Evolutionary conservation across 805 yeast genomes (phyloP).

Genomic region (Saccharomyces paradoxus): DNA sequence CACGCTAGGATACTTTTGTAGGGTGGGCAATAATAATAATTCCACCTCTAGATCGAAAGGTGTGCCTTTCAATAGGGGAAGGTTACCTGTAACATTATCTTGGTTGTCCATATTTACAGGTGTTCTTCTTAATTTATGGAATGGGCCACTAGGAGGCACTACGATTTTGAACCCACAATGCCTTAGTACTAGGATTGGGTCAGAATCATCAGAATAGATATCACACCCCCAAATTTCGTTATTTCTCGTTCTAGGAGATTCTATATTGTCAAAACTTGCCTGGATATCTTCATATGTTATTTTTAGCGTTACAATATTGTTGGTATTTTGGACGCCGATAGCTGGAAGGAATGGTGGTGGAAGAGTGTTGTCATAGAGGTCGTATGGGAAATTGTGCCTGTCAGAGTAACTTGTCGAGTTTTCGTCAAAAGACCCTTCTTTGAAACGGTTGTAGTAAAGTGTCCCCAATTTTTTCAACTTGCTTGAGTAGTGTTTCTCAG

Average conservation of each 20-base stretch:
- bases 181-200: conserved; percentile 60
- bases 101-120: conserved; percentile 35
- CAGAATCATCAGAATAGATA: conserved; percentile 89
- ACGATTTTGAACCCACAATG: conserved; percentile 54
- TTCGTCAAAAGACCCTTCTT: conserved; percentile 2
- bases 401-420: not conserved
- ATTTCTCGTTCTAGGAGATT: conserved; percentile 38
- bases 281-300: conserved; percentile 16
- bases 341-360: conserved; percentile 26
- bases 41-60: conserved; percentile 30
- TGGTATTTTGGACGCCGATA: conserved; percentile 13
- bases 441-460: conserved; percentile 6
- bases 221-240: conserved; percentile 84
- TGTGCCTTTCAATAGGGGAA: conserved; percentile 9
- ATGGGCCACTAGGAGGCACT: conserved; percentile 10
- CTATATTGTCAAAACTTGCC: conserved; percentile 30
- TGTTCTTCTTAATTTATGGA: conserved; percentile 23
- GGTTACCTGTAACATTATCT: conserved; percentile 25
- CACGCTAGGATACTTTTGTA: conserved; percentile 56
- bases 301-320: conserved; percentile 16
- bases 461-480: conserved; percentile 2
- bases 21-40: conserved; percentile 53
- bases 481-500: not conserved
- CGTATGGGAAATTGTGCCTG: conserved; percentile 4
- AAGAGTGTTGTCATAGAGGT: conserved; percentile 5